Base-by-base conservation (phyloP, 176 grass and related monocot species). In the Oryza officinalis region DNA sequence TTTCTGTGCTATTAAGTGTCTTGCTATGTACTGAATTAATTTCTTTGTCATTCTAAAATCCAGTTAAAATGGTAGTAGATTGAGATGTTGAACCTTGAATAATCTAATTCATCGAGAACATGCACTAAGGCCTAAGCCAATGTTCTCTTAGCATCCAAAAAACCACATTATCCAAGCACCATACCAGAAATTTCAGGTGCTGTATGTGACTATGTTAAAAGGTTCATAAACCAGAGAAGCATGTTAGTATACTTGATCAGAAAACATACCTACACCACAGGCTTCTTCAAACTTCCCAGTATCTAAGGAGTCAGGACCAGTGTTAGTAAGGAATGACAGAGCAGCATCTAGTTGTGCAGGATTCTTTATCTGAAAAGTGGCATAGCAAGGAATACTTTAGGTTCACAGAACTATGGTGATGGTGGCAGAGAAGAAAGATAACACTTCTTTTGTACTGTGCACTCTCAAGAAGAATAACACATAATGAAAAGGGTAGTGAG, bases 341-440 rank as follows among this genome's bases (percentile, higher is more conserved):
- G 93, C 85, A 75, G 93, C 91, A 92, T 99, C 93, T 44, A 99
- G 85, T 65, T 96, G 96, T 45, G 93, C 89, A 45, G 89, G 86
- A 75, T 45, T 96, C 86, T 94, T 99, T 61, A 99, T 96, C 96
- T 99, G 89, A 66, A 82, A 80, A 84, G 75, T 75, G 64, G 7
- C 40, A 75, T 54, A 78, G 43, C n/a, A 50, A 69, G 18, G 63
- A 43, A 63, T 64, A 64, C 10, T 70, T 38, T 64, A 73, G 71
- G 41, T 75, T 61, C 28, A 27, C 43, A n/a, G 3, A 68, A 79
- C 28, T 38, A 65, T 52, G 69, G 74, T 2, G 85, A 63, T 49
- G 49, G 52, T 57, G n/a, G 59, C 44, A 8, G 66, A 77, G 37
- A 63, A 79, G 28, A 89, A 46, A 3, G 20, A 23, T 63, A 32